These are phyloP conservation scores for Curvularia sp. DNA, from an alignment of 2,329 filamentous ascomycete genomes.

Conservation along the genomic window DNA sequence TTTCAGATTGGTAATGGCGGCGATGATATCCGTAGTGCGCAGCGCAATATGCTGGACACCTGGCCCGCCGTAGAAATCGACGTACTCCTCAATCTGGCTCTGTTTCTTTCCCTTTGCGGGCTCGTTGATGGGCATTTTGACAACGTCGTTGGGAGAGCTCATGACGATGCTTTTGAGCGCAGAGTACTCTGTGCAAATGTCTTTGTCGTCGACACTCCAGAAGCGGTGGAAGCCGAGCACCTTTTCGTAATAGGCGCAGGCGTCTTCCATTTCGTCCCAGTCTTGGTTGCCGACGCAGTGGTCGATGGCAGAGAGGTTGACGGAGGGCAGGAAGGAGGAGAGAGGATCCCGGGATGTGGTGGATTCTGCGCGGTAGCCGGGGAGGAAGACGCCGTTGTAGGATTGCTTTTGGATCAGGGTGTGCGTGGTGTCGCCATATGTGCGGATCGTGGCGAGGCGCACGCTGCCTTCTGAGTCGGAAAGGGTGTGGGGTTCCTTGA, in stretches of 20 bases:
- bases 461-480: conserved; percentile 71
- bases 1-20: conserved; percentile 76
- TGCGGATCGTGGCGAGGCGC: conserved; percentile 79
- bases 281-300: conserved; percentile 98
- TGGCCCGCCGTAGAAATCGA: conserved; percentile 86
- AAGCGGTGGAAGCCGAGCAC: conserved; percentile 94
- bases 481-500: conserved; percentile 64
- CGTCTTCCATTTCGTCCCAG: conserved; percentile 83
- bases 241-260: conserved; percentile 78
- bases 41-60: conserved; percentile 95
- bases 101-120: conserved; percentile 88
- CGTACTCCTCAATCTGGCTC: conserved; percentile 87
- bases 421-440: conserved; percentile 95
- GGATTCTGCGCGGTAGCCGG: conserved; percentile 72
- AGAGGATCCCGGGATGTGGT: conserved; percentile 54
- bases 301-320: conserved; percentile 78
- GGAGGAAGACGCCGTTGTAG: conserved; percentile 81
- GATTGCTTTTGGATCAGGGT: conserved; percentile 77
- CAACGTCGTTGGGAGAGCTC: conserved; percentile 80
- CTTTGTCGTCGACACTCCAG: conserved; percentile 93
- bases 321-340: conserved; percentile 62
- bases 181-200: conserved; percentile 92
- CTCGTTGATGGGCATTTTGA: conserved; percentile 99
- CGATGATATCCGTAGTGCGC: conserved; percentile 79
- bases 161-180: conserved; percentile 90